Evolutionary conservation across 2,329 filamentous ascomycete genomes (phyloP).

Genomic region (Nakataea oryzae): DNA sequence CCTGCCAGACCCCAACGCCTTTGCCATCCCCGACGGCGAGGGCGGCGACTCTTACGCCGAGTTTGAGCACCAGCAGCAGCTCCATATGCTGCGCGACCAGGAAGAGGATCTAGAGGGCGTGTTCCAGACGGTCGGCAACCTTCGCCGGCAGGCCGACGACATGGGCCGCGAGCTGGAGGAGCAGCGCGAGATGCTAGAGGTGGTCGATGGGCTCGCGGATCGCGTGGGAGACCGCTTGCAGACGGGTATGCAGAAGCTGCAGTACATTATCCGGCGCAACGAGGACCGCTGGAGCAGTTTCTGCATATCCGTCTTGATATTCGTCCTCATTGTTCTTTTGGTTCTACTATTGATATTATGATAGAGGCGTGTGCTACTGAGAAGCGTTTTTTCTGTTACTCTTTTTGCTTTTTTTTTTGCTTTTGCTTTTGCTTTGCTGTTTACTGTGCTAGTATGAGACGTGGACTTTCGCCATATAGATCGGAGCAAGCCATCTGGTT

Average conservation of each 20-base stretch:
- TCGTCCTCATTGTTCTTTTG: conserved; percentile 77
- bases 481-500: background rate
- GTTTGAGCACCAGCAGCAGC: conserved; percentile 85
- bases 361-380: conserved; percentile 7
- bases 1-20: conserved; percentile 41
- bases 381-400: conserved; percentile 3
- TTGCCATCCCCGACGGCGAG: conserved; percentile 47
- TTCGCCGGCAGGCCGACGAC: conserved; percentile 81
- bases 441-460: background rate
- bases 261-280: conserved; percentile 75
- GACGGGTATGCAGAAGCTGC: conserved; percentile 78
- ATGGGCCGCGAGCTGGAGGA: conserved; percentile 97
- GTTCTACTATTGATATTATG: conserved; percentile 62
- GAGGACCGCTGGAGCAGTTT: conserved; percentile 84
- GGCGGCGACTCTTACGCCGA: conserved; percentile 51
- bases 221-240: conserved; percentile 77
- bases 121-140: conserved; percentile 82
- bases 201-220: conserved; percentile 76
- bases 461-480: background rate
- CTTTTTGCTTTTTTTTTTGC: conserved; percentile 6
- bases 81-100: conserved; percentile 88
- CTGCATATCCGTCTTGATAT: conserved; percentile 81
- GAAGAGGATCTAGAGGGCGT: conserved; percentile 89
- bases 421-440: conserved; percentile 5
- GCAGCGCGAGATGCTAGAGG: conserved; percentile 79